These are phyloP conservation scores for Cryptosporidium viatorum DNA, from an alignment of 169 alveolate species.

Conservation along the genomic window DNA sequence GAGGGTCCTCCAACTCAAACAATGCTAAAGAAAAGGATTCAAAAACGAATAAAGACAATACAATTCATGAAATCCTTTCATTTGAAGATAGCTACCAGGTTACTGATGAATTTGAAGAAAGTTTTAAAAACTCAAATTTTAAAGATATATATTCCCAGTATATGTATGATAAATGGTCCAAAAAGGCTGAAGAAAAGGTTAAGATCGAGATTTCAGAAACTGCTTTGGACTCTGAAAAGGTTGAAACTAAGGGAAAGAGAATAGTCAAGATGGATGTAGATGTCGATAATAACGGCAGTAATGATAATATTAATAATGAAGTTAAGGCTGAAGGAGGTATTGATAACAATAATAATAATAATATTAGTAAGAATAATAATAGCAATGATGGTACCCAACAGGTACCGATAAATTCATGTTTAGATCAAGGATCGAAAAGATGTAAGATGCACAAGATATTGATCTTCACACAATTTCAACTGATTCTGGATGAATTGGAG, in stretches of 20 bases:
- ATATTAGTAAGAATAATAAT: background rate
- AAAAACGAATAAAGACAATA: background rate
- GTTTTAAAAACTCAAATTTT: constrained; percentile 14
- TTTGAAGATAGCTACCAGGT: constrained; percentile 48
- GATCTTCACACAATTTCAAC: constrained; percentile 90
- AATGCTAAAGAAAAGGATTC: constrained; percentile 11
- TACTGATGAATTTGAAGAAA: constrained; percentile 55
- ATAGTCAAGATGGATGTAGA: background rate
- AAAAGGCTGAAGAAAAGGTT: constrained; percentile 23
- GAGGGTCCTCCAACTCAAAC: background rate
- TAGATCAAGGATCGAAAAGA: background rate
- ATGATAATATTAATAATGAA: background rate
- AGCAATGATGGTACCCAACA: background rate
- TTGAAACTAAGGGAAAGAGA: background rate
- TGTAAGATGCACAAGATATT: constrained; percentile 88
- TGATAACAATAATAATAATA: background rate
- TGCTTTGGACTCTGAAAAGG: background rate
- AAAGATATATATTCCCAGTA: constrained; percentile 61
- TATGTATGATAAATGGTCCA: constrained; percentile 62
- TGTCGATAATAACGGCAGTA: background rate
- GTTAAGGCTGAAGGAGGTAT: background rate
- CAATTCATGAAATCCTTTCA: constrained; percentile 16
- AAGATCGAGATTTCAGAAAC: constrained; percentile 16
- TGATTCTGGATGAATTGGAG: constrained; percentile 90
- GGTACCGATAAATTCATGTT: background rate